A percentile compares a stretch with the other conserved stretches of the same genome.
These are phyloP conservation scores for Phialophora chinensis DNA, from an alignment of 2,329 filamentous ascomycete genomes.

Conservation along the genomic window DNA sequence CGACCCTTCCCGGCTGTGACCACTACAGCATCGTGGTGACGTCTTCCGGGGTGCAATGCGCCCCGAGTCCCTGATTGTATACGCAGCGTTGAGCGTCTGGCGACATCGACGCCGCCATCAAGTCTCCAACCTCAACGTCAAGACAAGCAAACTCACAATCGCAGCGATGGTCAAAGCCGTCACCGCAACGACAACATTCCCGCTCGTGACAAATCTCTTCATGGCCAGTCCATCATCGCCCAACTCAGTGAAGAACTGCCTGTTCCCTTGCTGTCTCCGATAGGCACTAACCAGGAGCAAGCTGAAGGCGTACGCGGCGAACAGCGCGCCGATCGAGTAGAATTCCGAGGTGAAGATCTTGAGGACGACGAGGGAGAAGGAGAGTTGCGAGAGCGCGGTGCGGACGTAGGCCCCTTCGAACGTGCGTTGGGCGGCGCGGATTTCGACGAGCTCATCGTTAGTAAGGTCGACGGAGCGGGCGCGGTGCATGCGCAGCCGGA, in stretches of 20 bases:
- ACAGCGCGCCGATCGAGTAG: constrained; percentile 94
- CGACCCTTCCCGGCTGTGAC: neutral
- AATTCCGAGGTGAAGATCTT: constrained; percentile 98
- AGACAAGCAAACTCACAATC: constrained; percentile 64
- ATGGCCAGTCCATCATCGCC: constrained; percentile 65
- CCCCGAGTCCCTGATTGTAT: neutral
- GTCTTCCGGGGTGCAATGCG: neutral
- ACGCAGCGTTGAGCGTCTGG: neutral
- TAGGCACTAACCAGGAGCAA: constrained; percentile 83
- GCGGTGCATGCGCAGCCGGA: constrained; percentile 80
- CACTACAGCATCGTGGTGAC: neutral
- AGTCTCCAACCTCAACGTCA: constrained; percentile 56
- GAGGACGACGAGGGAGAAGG: constrained; percentile 89
- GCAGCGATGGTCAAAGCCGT: constrained; percentile 67
- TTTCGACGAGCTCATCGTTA: constrained; percentile 84
- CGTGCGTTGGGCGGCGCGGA: constrained; percentile 91
- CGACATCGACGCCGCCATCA: constrained; percentile 13
- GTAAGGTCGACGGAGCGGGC: constrained; percentile 84
- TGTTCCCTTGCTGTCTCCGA: constrained; percentile 87
- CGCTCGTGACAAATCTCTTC: constrained; percentile 69
- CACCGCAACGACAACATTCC: constrained; percentile 68
- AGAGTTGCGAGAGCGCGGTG: constrained; percentile 92
- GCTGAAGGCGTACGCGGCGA: constrained; percentile 87
- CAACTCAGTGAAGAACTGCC: constrained; percentile 76
- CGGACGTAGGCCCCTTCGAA: constrained; percentile 98